A percentile compares a stretch with the other conserved stretches of the same genome.
Conservation (phyloP, 2,329 filamentous ascomycete species). For the Madurella fahalii region DNA sequence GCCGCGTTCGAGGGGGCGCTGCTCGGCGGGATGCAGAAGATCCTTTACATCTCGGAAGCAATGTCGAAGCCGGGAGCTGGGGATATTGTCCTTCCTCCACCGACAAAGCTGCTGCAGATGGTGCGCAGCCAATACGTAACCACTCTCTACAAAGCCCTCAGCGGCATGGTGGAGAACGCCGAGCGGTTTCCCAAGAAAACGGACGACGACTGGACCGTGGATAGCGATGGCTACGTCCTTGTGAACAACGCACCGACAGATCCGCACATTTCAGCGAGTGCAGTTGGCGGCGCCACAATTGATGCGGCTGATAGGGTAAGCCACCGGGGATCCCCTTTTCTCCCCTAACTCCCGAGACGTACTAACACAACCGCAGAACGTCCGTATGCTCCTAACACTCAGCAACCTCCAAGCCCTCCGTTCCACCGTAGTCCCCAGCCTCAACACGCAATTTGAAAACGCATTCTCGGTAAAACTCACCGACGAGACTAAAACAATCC, state of each 20-base stretch:
- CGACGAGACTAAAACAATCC: conserved; percentile 87
- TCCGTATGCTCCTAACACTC: conserved; percentile 88
- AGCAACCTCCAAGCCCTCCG: conserved; percentile 86
- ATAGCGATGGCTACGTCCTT: conserved; percentile 40
- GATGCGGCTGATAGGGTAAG: conserved; percentile 55
- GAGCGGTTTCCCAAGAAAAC: conserved; percentile 66
- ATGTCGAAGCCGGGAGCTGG: conserved; percentile 67
- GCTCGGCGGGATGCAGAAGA: conserved; percentile 85
- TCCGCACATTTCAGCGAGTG: conserved; percentile 30
- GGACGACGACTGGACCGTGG: conserved; percentile 58
- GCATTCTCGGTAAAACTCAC: conserved; percentile 91
- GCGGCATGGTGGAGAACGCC: conserved; percentile 95
- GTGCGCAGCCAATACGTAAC: conserved; percentile 89
- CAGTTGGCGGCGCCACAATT: conserved; percentile 43
- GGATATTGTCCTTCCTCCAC: conserved; percentile 79
- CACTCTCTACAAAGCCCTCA: conserved; percentile 88
- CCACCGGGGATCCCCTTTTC: conserved; percentile 2
- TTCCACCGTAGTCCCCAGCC: conserved; percentile 73
- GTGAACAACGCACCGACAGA: conserved; percentile 25
- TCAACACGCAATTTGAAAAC: conserved; percentile 91
- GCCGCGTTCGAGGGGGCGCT: conserved; percentile 79
- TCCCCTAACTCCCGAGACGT: neutral
- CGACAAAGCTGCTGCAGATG: conserved; percentile 83
- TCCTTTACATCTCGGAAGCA: conserved; percentile 86
- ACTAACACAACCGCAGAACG: conserved; percentile 53